A percentile compares a stretch with the other conserved stretches of the same genome.
These are phyloP conservation scores for Eucalyptus shirleyi DNA, from an alignment of 345 rosid genomes.

Conservation along the genomic window DNA sequence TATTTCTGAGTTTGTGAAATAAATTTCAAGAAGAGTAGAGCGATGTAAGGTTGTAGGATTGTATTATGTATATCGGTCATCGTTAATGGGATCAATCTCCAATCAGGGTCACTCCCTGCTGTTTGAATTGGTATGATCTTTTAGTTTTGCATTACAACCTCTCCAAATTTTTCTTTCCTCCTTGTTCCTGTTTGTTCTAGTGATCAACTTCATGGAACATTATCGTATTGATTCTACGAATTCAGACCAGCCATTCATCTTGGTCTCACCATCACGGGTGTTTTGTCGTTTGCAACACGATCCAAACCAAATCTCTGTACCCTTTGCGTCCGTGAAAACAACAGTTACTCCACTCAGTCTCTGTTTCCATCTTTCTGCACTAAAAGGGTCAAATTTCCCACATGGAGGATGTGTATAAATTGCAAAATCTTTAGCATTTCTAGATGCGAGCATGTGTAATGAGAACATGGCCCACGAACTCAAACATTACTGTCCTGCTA, in stretches of 20 bases:
- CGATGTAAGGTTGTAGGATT: not conserved
- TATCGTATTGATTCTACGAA: constrained; percentile 11
- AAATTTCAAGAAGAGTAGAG: not conserved
- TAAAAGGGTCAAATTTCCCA: not conserved
- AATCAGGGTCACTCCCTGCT: not conserved
- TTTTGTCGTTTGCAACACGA: not conserved
- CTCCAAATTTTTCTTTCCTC: not conserved
- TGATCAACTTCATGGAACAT: constrained; percentile 10
- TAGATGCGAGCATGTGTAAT: not conserved
- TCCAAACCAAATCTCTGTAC: not conserved
- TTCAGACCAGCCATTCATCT: not conserved
- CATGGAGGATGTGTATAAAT: not conserved
- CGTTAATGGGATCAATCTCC: not conserved
- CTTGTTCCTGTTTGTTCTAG: not conserved
- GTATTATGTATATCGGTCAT: not conserved
- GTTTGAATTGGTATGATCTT: not conserved
- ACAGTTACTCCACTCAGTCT: not conserved
- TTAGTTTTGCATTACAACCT: not conserved
- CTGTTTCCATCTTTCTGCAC: not conserved
- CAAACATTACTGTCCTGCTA: not conserved
- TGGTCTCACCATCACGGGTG: not conserved
- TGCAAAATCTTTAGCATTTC: not conserved
- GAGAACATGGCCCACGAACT: not conserved
- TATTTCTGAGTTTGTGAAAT: not conserved
- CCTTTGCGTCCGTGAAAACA: not conserved